Base-by-base conservation (phyloP, 2,329 filamentous ascomycete species). In the Colletotrichum simmondsii region DNA sequence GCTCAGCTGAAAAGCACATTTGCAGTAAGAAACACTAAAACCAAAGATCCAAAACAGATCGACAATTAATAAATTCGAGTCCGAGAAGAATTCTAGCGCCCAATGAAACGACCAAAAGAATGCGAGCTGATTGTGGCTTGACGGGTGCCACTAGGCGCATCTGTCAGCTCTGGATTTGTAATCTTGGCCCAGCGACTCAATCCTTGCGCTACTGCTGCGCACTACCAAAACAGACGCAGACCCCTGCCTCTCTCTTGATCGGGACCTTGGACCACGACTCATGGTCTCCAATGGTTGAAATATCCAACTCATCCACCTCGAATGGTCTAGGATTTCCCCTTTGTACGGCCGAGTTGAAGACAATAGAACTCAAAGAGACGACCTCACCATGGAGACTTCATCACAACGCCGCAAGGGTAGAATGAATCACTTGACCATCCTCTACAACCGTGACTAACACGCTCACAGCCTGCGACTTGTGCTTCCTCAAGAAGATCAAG, bases 401-500 rank as follows among this genome's bases (percentile, higher is more conserved):
- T 79, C 79, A 49, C 76, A 77, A 49, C 77, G 78, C 52, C 71
- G 71, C 37, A 73, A 73, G 64, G 71, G 61, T 79, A n/a, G n/a
- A n/a, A n/a, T n/a, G n/a, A n/a, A n/a, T n/a, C n/a, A n/a, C n/a
- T n/a, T n/a, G n/a, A n/a, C n/a, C n/a, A n/a, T n/a, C n/a, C n/a
- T n/a, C n/a, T n/a, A n/a, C n/a, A n/a, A n/a, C n/a, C 52, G 19
- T 8, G 26, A 37, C 72, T 74, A 37, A 74, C 28, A 56, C 12
- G n/a, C 19, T 49, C 26, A 16, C 19, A 83, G 84, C 82, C 0
- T 85, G 83, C 70, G 84, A 86, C 74, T 78, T 85, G 52, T 86
- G 85, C 77, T 85, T 83, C 62, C 81, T 76, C 14, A 86, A 85
- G 76, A 86, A 86, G 79, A 85, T 86, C 59, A 85, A 84, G 74